These are phyloP conservation scores for Cardamine occulta DNA, from an alignment of 345 rosid species.

Conservation along the genomic window DNA sequence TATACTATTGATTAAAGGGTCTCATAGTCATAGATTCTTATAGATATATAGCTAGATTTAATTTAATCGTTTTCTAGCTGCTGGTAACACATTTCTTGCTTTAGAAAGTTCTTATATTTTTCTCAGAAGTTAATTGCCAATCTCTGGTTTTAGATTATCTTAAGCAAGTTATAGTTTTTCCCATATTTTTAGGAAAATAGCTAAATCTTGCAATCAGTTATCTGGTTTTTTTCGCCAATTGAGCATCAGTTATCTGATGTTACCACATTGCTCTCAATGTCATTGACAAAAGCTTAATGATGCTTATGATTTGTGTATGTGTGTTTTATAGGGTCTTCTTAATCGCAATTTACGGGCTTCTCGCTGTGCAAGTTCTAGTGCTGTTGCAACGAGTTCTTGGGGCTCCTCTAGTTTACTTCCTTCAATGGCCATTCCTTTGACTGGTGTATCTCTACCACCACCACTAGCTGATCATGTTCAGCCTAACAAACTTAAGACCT, in stretches of 20 bases:
- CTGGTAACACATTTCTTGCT: neutral
- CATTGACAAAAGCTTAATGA: slow-evolving; percentile 24
- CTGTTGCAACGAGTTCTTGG: slow-evolving; percentile 57
- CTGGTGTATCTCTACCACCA: slow-evolving; percentile 69
- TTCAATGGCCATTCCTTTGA: slow-evolving; percentile 59
- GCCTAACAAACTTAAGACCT: slow-evolving; percentile 58
- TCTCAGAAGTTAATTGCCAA: neutral
- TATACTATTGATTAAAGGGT: neutral
- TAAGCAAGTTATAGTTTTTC: neutral
- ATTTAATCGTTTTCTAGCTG: neutral
- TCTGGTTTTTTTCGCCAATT: neutral
- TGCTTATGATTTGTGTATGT: neutral
- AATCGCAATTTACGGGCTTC: slow-evolving; percentile 26
- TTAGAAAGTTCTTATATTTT: neutral
- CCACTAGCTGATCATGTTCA: slow-evolving; percentile 69
- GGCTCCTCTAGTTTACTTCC: slow-evolving; percentile 53
- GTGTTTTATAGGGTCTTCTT: slow-evolving; percentile 36
- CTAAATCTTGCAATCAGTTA: neutral
- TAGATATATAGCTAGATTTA: slow-evolving; percentile 38
- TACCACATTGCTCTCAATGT: neutral
- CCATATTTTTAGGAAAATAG: slow-evolving; percentile 3
- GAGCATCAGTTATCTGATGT: slow-evolving; percentile 1
- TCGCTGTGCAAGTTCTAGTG: slow-evolving; percentile 60
- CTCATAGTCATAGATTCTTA: slow-evolving; percentile 10
- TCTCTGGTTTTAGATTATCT: neutral